phyloP scores from a whole-genome alignment of 2,329 filamentous ascomycete genomes.

The Fusarium dimerum region DNA sequence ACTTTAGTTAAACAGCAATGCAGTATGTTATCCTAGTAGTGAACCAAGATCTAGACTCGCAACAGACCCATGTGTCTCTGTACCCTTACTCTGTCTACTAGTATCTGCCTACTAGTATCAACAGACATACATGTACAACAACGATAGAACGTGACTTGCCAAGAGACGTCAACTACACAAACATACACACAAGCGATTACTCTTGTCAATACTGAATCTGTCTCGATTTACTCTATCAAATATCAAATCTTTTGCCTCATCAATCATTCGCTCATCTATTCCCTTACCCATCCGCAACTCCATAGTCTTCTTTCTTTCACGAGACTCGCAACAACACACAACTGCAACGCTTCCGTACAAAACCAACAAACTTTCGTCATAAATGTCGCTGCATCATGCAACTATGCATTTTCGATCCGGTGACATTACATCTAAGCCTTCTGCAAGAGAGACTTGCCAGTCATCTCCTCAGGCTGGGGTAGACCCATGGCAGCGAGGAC shows the following conservation, averaged over 20 bases:
- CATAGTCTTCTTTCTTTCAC: slow-evolving; percentile 11
- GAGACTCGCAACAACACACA: slow-evolving; percentile 16
- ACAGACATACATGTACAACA: too few species aligned
- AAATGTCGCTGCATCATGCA: slow-evolving; percentile 14
- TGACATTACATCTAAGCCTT: slow-evolving; percentile 55
- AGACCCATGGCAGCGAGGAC: slow-evolving; percentile 89
- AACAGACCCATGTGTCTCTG: too few species aligned
- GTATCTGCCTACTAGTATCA: too few species aligned
- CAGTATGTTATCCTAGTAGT: too few species aligned
- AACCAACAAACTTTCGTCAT: background rate
- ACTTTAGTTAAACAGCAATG: too few species aligned
- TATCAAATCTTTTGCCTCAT: slow-evolving; percentile 21
- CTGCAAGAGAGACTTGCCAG: slow-evolving; percentile 77
- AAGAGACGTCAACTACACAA: too few species aligned
- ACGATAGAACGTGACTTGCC: too few species aligned
- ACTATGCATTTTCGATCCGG: slow-evolving; percentile 4
- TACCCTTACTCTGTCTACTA: too few species aligned
- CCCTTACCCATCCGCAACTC: slow-evolving; percentile 21
- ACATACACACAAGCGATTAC: background rate
- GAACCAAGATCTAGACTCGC: too few species aligned
- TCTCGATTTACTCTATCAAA: slow-evolving; percentile 9
- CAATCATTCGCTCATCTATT: slow-evolving; percentile 15
- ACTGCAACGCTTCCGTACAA: slow-evolving; percentile 18
- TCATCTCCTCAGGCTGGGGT: slow-evolving; percentile 89
- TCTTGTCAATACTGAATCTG: background rate